phyloP scores from a whole-genome alignment of 495 filamentous ascomycete species.

The Penicillium roqueforti region DNA sequence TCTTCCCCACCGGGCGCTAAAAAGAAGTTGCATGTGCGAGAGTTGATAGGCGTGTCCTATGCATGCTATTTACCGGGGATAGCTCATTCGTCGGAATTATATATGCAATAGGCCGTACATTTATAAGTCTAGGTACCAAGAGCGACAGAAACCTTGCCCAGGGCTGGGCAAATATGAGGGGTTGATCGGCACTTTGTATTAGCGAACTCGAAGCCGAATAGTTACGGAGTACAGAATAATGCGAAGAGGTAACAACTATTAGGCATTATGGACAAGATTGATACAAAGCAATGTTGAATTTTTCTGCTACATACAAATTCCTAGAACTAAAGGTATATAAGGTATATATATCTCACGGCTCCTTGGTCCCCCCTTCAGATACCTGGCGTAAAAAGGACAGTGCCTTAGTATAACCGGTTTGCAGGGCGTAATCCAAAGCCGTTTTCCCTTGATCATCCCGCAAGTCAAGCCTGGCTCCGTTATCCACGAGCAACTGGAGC shows the following conservation, averaged over 20 bases:
- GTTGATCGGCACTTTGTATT: background rate
- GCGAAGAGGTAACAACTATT: no score
- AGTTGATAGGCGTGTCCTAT: background rate
- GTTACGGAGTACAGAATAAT: no score
- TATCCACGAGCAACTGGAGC: conserved; percentile 7
- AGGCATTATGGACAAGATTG: no score
- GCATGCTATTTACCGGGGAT: background rate
- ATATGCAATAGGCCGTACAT: no score
- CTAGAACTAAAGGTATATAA: no score
- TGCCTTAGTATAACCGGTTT: background rate
- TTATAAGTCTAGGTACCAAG: background rate
- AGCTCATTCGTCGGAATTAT: background rate
- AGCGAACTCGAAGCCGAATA: no score
- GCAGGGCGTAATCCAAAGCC: background rate
- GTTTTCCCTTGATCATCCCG: background rate
- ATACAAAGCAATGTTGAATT: no score
- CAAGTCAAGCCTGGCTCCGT: conserved; percentile 7
- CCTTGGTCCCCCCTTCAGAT: background rate
- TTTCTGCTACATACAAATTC: no score
- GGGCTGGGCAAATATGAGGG: background rate
- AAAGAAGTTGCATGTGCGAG: background rate
- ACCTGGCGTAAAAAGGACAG: background rate
- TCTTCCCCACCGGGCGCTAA: conserved; percentile 1
- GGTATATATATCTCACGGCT: no score
- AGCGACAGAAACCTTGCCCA: background rate